phyloP scores from a whole-genome alignment of 139 green algal genomes.

The Picochlorum sp. region DNA sequence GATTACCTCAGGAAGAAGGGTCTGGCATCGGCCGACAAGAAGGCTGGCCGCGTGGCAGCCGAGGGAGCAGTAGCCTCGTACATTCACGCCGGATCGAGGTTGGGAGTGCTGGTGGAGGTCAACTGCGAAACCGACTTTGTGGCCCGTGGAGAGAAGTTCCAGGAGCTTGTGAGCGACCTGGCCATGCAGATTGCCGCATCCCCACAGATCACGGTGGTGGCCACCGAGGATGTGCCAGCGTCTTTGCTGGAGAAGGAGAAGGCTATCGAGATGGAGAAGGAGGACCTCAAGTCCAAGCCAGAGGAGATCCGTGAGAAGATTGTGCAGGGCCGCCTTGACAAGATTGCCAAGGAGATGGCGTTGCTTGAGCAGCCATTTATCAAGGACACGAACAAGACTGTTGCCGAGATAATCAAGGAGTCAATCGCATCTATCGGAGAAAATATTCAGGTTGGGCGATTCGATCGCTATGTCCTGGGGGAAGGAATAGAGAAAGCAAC shows the following conservation, averaged over 20 bases:
- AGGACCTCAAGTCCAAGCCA: conserved; percentile 88
- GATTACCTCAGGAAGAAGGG: conserved; percentile 82
- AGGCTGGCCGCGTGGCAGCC: conserved; percentile 68
- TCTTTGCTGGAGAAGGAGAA: conserved; percentile 73
- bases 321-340: conserved; percentile 84
- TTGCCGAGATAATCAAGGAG: conserved; percentile 86
- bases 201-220: conserved; percentile 47
- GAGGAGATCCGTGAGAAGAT: conserved; percentile 94
- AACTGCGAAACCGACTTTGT: conserved; percentile 99
- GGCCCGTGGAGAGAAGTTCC: conserved; percentile 78
- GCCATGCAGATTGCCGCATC: conserved; percentile 67
- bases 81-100: conserved; percentile 82
- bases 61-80: conserved; percentile 80
- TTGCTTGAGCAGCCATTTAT: conserved; percentile 89
- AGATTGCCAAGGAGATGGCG: conserved; percentile 73
- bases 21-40: conserved; percentile 93
- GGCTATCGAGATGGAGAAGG: conserved; percentile 90
- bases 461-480: conserved; percentile 79
- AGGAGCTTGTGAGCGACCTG: conserved; percentile 71
- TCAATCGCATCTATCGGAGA: conserved; percentile 80
- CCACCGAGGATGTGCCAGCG: conserved; percentile 58
- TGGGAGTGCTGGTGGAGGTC: conserved; percentile 71
- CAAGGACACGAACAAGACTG: conserved; percentile 82
- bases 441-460: conserved; percentile 82
- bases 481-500: conserved; percentile 95